phyloP scores from a whole-genome alignment of 2,329 filamentous ascomycete species.

The Zymoseptoria passerinii region DNA sequence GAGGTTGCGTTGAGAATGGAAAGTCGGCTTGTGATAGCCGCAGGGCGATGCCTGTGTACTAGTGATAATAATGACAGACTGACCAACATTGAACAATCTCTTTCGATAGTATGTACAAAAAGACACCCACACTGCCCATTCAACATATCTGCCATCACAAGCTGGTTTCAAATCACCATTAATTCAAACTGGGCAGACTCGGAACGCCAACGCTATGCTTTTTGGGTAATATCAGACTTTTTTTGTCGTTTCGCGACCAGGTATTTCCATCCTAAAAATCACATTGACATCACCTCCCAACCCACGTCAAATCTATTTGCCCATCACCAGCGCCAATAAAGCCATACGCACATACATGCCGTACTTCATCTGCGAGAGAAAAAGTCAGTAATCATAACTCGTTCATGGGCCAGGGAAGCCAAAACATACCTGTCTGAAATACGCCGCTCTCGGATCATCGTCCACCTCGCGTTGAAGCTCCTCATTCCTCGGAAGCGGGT shows the following conservation, averaged over 20 bases:
- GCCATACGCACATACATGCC: conserved; percentile 98
- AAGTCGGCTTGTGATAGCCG: neutral
- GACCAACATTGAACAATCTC: neutral
- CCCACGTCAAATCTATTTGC: conserved; percentile 30
- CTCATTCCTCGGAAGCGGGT: conserved; percentile 85
- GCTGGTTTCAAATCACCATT: neutral
- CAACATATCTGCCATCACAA: neutral
- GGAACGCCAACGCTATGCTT: conserved; percentile 4
- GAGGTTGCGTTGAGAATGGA: neutral
- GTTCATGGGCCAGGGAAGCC: neutral
- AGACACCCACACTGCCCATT: neutral
- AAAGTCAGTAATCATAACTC: conserved; percentile 6
- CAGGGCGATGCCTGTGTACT: neutral
- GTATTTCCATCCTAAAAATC: neutral
- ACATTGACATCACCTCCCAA: neutral
- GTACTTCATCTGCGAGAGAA: conserved; percentile 73
- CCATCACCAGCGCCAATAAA: conserved; percentile 86
- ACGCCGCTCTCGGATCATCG: conserved; percentile 91
- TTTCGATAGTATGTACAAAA: neutral
- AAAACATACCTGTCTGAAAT: conserved; percentile 91
- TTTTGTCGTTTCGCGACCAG: neutral
- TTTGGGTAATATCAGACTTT: neutral
- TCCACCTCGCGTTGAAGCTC: conserved; percentile 95
- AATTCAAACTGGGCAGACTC: neutral
- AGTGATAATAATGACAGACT: neutral